Base-by-base conservation (phyloP, 371 early-diverging fungal species). In the Syncephalastrum monosporum region DNA sequence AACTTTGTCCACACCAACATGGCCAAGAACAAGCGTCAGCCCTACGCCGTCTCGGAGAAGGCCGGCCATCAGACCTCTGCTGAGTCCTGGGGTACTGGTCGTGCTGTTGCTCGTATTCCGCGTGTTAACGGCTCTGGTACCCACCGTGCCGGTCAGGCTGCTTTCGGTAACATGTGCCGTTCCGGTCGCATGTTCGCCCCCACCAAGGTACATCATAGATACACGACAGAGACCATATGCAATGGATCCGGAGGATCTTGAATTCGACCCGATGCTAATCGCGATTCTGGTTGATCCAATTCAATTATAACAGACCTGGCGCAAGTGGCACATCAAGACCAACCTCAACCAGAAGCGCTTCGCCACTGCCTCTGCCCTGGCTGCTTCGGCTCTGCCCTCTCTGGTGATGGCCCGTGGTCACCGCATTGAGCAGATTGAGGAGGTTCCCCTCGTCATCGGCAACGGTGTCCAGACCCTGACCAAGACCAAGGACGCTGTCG, bases 11-110 rank as follows among this genome's bases (percentile, higher is more conserved):
- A 98, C 91, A 95, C 93, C 80, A 91, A 92, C 87, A 89, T 99
- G 82, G 91, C 90, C 87, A 97, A 97, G 92, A 99, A 99, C 93
- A 92, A 89, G 82, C 95, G 99, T 77, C 99, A 99, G 87, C 90
- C 99, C 60, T 99, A 99, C 84, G 90, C 99, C 64, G 99, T 97
- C 67, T 91, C 90, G 71, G 87, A 87, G 74, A 89, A 93, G 82
- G 99, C 99, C 77, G 99, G 99, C 85, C 97, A 98, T 83, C 98
- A 99, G 86, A 99, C 99, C 76, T 97, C 98, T 61, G 99, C 99
- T 62, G 95, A 93, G 79, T 98, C 99, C 62, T 99, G 99, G 99
- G 99, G 99, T 86, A 99, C 98, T 55, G 96, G 95, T 92, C 96
- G 99, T 84, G 99, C 99, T 72, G 96, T 99, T 72, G 98, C 99